Percentiles rank a stretch among this genome's conserved stretches.
These are phyloP conservation scores for Plenodomus lindquistii DNA, from an alignment of 2,329 filamentous ascomycete species.

Conservation along the genomic window DNA sequence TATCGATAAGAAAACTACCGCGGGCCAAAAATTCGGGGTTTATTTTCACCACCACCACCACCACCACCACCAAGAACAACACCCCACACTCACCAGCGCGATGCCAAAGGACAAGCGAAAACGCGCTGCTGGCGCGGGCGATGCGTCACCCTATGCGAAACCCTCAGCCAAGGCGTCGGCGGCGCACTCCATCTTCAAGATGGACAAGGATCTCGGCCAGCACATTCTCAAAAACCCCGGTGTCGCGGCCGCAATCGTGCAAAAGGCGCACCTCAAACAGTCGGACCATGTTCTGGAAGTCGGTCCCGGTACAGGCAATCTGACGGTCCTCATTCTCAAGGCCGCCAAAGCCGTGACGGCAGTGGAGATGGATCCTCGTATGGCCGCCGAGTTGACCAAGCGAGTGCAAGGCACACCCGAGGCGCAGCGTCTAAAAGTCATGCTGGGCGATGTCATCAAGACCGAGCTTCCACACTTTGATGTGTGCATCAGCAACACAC, in stretches of 20 bases:
- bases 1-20: neutral
- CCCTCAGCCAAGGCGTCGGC: constrained; percentile 53
- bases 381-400: constrained; percentile 94
- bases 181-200: constrained; percentile 90
- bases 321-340: constrained; percentile 87
- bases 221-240: constrained; percentile 94
- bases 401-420: constrained; percentile 88
- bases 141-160: constrained; percentile 51
- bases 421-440: constrained; percentile 76
- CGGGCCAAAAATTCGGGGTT: neutral
- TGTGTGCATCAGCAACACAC: constrained; percentile 77
- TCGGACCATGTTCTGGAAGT: constrained; percentile 88
- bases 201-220: constrained; percentile 88
- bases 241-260: constrained; percentile 78
- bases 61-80: constrained; percentile 3
- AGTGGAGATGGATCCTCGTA: constrained; percentile 92
- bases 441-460: constrained; percentile 94
- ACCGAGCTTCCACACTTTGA: constrained; percentile 76
- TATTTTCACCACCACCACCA: neutral
- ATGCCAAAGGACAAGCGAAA: constrained; percentile 54
- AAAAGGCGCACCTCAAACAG: constrained; percentile 88
- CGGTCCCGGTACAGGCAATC: constrained; percentile 84
- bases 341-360: constrained; percentile 82
- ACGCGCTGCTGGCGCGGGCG: constrained; percentile 34
- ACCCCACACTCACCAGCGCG: constrained; percentile 26